Conservation (phyloP, 208 protist species). For the Leishmania martiniquensis region DNA sequence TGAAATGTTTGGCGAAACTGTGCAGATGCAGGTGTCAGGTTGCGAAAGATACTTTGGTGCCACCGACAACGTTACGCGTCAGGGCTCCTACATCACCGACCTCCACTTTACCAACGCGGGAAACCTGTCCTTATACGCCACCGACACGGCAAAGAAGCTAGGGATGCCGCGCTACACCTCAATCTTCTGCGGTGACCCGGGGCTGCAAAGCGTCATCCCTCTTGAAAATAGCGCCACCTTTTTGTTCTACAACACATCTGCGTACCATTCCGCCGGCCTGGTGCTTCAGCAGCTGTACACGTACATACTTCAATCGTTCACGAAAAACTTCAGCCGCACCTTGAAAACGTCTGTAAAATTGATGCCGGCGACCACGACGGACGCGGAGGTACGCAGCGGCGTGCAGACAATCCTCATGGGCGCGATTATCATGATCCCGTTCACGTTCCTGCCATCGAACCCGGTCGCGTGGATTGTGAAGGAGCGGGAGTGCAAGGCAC, state of each 20-base stretch:
- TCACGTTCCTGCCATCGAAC: conserved; percentile 72
- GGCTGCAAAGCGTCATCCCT: conserved; percentile 42
- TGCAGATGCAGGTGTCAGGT: conserved; percentile 40
- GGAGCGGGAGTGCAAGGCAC: conserved; percentile 73
- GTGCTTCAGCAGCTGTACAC: conserved; percentile 41
- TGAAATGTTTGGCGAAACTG: conserved; percentile 43
- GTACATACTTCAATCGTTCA: conserved; percentile 42
- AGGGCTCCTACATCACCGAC: conserved; percentile 21
- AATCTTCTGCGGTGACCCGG: conserved; percentile 26
- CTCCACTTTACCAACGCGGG: conserved; percentile 20
- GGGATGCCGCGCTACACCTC: conserved; percentile 44
- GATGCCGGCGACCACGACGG: conserved; percentile 37
- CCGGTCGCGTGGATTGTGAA: conserved; percentile 77
- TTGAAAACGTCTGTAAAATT: conserved; percentile 18
- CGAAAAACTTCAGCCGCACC: neutral
- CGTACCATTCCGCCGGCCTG: conserved; percentile 47
- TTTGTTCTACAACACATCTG: conserved; percentile 73
- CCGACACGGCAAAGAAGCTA: conserved; percentile 43
- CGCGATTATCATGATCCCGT: conserved; percentile 73
- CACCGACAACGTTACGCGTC: conserved; percentile 18
- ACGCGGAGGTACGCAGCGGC: conserved; percentile 28
- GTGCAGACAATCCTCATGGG: conserved; percentile 56
- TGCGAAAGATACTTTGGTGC: conserved; percentile 31
- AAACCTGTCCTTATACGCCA: conserved; percentile 37
- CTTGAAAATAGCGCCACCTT: conserved; percentile 16